Conservation (phyloP, 1,284 basidiomycete species). For the Cryptococcus depauperatus region DNA sequence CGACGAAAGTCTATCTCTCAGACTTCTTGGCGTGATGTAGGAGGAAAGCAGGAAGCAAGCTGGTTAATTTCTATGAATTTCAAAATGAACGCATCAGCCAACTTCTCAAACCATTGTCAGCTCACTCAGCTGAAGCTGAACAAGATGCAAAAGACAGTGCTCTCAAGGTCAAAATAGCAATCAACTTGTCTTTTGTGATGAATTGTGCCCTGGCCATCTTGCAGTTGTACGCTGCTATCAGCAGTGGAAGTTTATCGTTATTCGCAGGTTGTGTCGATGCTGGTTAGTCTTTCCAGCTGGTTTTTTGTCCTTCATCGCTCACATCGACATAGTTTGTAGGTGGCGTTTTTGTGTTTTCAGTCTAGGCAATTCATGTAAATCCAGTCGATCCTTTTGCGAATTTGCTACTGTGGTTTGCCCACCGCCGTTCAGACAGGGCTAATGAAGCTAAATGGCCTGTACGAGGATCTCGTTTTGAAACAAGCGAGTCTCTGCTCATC, state of each 20-base stretch:
- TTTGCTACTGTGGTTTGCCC: conserved; percentile 70
- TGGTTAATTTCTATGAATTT: conserved; percentile 58
- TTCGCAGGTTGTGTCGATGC: conserved; percentile 85
- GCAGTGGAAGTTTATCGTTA: conserved; percentile 74
- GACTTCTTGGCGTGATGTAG: neutral
- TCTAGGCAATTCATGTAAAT: too few relatives aligned
- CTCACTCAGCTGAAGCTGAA: conserved; percentile 28
- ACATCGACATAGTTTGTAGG: neutral
- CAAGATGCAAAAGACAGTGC: conserved; percentile 30
- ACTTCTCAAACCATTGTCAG: conserved; percentile 69
- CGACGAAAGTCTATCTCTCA: neutral
- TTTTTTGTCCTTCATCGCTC: too few relatives aligned
- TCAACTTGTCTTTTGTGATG: conserved; percentile 69
- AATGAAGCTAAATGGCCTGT: conserved; percentile 85
- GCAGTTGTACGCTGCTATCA: conserved; percentile 66
- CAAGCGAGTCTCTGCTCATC: conserved; percentile 49
- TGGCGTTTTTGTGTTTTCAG: too few relatives aligned
- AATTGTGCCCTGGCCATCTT: conserved; percentile 59
- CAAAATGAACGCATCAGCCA: conserved; percentile 83
- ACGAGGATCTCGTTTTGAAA: conserved; percentile 80
- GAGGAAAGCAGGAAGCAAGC: conserved; percentile 28
- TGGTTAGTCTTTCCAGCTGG: conserved; percentile 46
- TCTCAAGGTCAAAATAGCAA: conserved; percentile 73
- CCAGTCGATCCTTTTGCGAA: conserved; percentile 80
- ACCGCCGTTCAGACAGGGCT: conserved; percentile 62